Evolutionary conservation across 768 basidiomycete species (phyloP), one percentile per base, ranked within the genome.

Genomic region (Gelatoporia subvermispora): DNA sequence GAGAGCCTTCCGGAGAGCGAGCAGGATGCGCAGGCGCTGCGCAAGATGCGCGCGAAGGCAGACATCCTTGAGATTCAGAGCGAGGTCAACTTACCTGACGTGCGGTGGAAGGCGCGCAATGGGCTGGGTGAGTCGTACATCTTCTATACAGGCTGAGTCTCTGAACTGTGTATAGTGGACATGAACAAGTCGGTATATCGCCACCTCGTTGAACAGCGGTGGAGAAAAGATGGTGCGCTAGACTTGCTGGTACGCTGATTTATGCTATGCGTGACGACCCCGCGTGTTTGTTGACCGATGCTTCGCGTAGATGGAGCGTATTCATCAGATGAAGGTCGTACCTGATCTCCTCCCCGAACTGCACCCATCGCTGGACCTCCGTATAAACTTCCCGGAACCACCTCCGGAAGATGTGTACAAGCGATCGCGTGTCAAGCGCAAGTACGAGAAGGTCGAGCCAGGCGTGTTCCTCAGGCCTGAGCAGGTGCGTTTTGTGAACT

Each of bases 261-360:
- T 3, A 8, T 31, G 28, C 28, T 31, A 5, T n/a, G n/a, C n/a
- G n/a, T n/a, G n/a, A n/a, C n/a, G 22, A 23, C 41, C 13, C 18
- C 20, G n/a, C n/a, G n/a, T n/a, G n/a, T n/a, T n/a, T n/a, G n/a
- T n/a, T n/a, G n/a, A n/a, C n/a, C n/a, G n/a, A n/a, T n/a, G n/a
- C n/a, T n/a, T n/a, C n/a, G n/a, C n/a, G 7, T 60, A 93, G 87
- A 96, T 96, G 92, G 89, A 96, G 62, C 86, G 94, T 61, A 61
- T 98, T 39, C 76, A 91, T 57, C 89, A 93, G 68, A 92, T 96
- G 91, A 70, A 84, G 43, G 84, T 98, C 49, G 74, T 96, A 2
- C 94, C 95, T 0, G 95, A 99, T 60, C 69, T 94, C 10, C 64
- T 97, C 16, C 81, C 88, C 1, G 70, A 70, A 34, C 61, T 95